These are phyloP conservation scores for Mucuna pruriens DNA, from an alignment of 306 rosid species.

Conservation along the genomic window DNA sequence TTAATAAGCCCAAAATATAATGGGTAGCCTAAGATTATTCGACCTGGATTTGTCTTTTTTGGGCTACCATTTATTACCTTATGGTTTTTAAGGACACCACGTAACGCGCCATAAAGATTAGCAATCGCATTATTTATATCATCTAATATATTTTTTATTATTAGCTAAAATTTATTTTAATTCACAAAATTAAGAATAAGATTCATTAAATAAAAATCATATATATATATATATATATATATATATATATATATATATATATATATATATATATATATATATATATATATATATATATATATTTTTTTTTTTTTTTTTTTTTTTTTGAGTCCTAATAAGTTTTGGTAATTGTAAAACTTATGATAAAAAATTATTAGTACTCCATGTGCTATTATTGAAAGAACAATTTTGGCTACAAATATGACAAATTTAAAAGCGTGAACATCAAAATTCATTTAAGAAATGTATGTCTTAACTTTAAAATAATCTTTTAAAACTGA, in stretches of 20 bases:
- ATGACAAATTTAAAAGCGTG: no score
- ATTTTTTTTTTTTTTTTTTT: no score
- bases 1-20: not conserved
- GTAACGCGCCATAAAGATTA: not conserved
- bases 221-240: no score
- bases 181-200: not conserved
- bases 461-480: no score
- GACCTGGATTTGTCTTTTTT: not conserved
- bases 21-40: not conserved
- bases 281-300: no score
- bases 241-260: no score
- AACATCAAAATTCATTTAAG: no score
- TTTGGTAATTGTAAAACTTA: no score
- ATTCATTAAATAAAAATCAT: not conserved
- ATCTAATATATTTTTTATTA: not conserved
- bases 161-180: not conserved
- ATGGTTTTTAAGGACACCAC: not conserved
- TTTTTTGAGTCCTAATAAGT: not conserved
- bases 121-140: not conserved
- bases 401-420: not conserved
- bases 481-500: no score
- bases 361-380: no score
- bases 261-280: no score
- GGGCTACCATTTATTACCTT: not conserved
- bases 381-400: not conserved